A percentile compares a stretch with the other conserved stretches of the same genome.
Conservation (phyloP, 441 rosid species). For the Hypseocharis bilobata region DNA sequence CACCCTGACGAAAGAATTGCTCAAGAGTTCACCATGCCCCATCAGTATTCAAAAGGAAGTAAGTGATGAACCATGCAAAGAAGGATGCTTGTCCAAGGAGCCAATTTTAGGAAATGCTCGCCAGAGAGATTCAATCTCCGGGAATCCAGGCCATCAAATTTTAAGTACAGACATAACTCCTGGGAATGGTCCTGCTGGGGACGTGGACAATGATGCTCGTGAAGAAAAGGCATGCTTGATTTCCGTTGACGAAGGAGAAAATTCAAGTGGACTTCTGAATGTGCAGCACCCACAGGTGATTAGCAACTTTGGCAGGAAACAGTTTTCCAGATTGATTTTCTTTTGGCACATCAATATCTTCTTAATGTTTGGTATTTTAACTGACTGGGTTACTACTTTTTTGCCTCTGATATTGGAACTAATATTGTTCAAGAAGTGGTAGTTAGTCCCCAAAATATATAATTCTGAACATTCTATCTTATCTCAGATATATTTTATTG, state of each 20-base stretch:
- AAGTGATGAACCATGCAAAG: slow-evolving; percentile 22
- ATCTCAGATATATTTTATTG: not conserved
- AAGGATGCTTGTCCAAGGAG: slow-evolving; percentile 26
- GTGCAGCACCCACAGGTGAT: slow-evolving; percentile 37
- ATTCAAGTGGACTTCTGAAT: slow-evolving; percentile 17
- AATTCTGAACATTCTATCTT: not conserved
- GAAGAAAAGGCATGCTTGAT: slow-evolving; percentile 24
- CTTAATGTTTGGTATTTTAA: not conserved
- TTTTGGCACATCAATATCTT: slow-evolving; percentile 1
- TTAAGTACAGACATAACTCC: slow-evolving; percentile 13
- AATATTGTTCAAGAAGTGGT: not conserved
- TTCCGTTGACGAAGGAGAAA: slow-evolving; percentile 24
- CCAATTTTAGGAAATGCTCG: slow-evolving; percentile 11
- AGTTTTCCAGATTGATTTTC: not conserved
- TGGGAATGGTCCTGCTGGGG: slow-evolving; percentile 17
- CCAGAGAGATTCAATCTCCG: slow-evolving; percentile 21
- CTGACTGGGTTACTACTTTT: not conserved
- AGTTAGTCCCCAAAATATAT: not conserved
- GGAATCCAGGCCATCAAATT: slow-evolving; percentile 14
- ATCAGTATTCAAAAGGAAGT: slow-evolving; percentile 27
- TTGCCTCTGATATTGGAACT: slow-evolving; percentile 1
- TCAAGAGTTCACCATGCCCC: slow-evolving; percentile 32
- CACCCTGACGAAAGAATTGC: slow-evolving; percentile 37
- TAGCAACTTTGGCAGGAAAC: slow-evolving; percentile 12
- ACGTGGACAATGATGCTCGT: slow-evolving; percentile 8